Percentiles rank a stretch among this genome's conserved stretches.
These are phyloP conservation scores for Salvia miltiorrhiza DNA, from an alignment of 257 asterid species.

Conservation along the genomic window DNA sequence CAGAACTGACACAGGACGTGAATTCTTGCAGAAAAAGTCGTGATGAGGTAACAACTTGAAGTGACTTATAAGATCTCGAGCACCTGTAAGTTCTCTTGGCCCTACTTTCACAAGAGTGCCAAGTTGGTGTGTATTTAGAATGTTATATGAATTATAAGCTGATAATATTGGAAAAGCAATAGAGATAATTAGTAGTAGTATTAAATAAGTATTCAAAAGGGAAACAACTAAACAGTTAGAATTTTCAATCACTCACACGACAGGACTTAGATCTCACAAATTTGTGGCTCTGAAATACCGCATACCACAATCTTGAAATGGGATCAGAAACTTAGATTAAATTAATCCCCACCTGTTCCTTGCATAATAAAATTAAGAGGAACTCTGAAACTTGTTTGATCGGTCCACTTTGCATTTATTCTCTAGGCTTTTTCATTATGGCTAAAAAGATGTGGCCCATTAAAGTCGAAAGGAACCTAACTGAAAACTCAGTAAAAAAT, in stretches of 20 bases:
- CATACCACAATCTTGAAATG: not conserved
- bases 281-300: not conserved
- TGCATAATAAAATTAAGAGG: not conserved
- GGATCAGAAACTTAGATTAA: not conserved
- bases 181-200: not conserved
- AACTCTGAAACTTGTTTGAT: not conserved
- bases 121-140: not conserved
- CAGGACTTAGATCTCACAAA: not conserved
- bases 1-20: conserved; percentile 37
- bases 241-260: not conserved
- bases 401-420: not conserved
- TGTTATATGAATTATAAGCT: not conserved
- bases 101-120: conserved; percentile 27
- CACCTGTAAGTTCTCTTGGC: conserved; percentile 51
- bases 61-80: conserved; percentile 45
- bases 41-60: conserved; percentile 48
- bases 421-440: not conserved
- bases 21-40: conserved; percentile 50
- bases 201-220: not conserved
- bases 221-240: not conserved
- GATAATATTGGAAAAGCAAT: not conserved
- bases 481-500: not conserved
- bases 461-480: not conserved
- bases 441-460: not conserved
- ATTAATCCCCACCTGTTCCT: not conserved